A percentile compares a stretch with the other conserved stretches of the same genome.
phyloP scores from a whole-genome alignment of 805 yeast genomes.

The Hyphopichia homilentoma region DNA sequence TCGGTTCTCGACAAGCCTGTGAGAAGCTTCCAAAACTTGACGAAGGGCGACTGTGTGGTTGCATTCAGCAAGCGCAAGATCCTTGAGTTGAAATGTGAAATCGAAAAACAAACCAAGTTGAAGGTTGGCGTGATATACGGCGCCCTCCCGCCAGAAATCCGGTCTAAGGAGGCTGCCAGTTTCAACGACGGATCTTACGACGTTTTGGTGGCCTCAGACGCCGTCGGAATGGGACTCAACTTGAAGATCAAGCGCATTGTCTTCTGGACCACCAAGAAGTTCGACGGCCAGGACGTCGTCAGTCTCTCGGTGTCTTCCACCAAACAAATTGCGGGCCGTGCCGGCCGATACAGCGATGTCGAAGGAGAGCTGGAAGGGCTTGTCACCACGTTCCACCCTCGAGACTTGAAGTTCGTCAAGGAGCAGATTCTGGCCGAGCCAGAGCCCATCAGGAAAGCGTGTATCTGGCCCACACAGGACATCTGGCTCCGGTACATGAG shows the following conservation, averaged over 20 bases:
- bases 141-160: conserved; percentile 90
- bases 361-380: conserved; percentile 39
- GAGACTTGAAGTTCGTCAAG: conserved; percentile 44
- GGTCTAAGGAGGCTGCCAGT: conserved; percentile 75
- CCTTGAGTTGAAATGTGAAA: conserved; percentile 60
- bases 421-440: conserved; percentile 50
- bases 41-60: conserved; percentile 84
- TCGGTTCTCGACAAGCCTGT: conserved; percentile 42
- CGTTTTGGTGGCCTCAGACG: conserved; percentile 91
- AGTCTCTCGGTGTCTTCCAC: conserved; percentile 60
- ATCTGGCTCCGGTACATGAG: conserved; percentile 66
- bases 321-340: conserved; percentile 95
- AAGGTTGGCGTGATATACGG: conserved; percentile 93
- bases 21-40: conserved; percentile 35
- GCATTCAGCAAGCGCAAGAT: conserved; percentile 78
- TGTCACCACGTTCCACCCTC: conserved; percentile 49
- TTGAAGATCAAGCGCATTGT: conserved; percentile 77
- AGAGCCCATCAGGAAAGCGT: conserved; percentile 53
- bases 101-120: conserved; percentile 59
- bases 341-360: conserved; percentile 65
- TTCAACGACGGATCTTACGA: conserved; percentile 81
- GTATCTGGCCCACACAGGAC: conserved; percentile 75
- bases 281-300: conserved; percentile 54
- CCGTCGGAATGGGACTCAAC: conserved; percentile 96
- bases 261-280: conserved; percentile 66